Evolutionary conservation across 2,329 filamentous ascomycete genomes (phyloP), one percentile per base, ranked within the genome.

Genomic region (Epichloe sp.): DNA sequence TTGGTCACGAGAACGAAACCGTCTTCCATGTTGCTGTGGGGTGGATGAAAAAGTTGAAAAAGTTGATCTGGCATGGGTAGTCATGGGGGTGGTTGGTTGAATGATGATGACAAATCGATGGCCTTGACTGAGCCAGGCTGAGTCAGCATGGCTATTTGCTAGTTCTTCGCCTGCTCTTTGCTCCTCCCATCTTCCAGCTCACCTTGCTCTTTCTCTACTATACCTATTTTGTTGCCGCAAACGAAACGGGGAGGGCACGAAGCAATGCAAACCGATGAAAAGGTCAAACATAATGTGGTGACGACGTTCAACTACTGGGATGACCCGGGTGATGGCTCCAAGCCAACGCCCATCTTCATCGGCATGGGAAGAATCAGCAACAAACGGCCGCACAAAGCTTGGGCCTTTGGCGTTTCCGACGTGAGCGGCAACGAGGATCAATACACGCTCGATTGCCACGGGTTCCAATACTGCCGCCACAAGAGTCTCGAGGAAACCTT

Each of bases 341-440:
- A 65, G n/a, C 70, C 69, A 0, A 60, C 61, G 1, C 65, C 69
- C 1, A 63, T 63, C 6, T 67, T 64, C 52, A 59, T 64, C 7
- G 61, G 58, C 51, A 55, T 58, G 37, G 57, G 58, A 2, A 52
- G 52, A 36, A 59, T 60, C 49, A 60, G 52, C 51, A 60, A 68
- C 55, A 59, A 65, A 49, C 57, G 65, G 1, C 62, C 61, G 31
- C 60, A 62, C 58, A 58, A 57, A 8, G 47, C 59, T 5, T 65
- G 85, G 76, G 5, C 3, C 63, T 71, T 57, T 71, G 76, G 23
- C 62, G 68, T 61, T 17, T 57, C 56, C 4, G 71, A 73, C 52
- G 58, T 74, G 31, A 63, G 62, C 21, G 71, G 69, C 15, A 61
- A 68, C 4, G 70, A 72, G 52, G 59, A 58, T 54, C 55, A 60